Percentiles rank a stretch among this genome's conserved stretches.
These are phyloP conservation scores for Trametes elegans DNA, from an alignment of 768 basidiomycete species.

Conservation along the genomic window DNA sequence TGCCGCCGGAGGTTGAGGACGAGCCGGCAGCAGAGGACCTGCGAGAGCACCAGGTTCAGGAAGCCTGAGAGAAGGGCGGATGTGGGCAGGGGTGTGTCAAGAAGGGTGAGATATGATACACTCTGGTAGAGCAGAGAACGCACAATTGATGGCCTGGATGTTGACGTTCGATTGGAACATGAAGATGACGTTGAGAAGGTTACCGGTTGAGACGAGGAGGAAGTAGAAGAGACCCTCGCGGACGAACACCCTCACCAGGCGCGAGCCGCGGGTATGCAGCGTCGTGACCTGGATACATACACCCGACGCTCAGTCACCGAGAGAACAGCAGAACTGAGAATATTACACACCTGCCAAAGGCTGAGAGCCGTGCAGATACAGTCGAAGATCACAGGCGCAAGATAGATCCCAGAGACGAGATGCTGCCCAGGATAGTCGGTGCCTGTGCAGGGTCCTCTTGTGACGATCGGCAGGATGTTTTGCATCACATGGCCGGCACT, in stretches of 20 bases:
- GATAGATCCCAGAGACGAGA: conserved; percentile 7
- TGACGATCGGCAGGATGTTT: conserved; percentile 7
- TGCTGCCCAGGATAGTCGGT: conserved; percentile 4
- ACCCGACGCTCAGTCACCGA: not conserved
- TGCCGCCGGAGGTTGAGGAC: conserved; percentile 9
- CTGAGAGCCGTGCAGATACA: conserved; percentile 7
- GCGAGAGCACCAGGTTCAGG: conserved; percentile 6
- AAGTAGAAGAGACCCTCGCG: conserved; percentile 11
- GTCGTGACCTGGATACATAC: not conserved
- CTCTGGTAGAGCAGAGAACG: too few relatives aligned
- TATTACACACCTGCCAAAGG: not conserved
- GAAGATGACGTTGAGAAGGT: conserved; percentile 12
- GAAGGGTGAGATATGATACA: too few relatives aligned
- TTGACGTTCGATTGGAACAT: conserved; percentile 12
- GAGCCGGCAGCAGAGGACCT: conserved; percentile 12
- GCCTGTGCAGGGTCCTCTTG: conserved; percentile 3
- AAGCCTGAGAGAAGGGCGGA: not conserved
- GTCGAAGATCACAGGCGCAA: conserved; percentile 10
- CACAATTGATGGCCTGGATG: conserved; percentile 12
- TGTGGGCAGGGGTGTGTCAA: not conserved
- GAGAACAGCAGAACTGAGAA: too few relatives aligned
- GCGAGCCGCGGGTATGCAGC: conserved; percentile 2
- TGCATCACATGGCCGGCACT: conserved; percentile 5
- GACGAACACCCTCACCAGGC: conserved; percentile 9
- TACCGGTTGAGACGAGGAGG: conserved; percentile 4